Base-by-base conservation (phyloP, 768 basidiomycete species). In the Tephrocybe rancida region DNA sequence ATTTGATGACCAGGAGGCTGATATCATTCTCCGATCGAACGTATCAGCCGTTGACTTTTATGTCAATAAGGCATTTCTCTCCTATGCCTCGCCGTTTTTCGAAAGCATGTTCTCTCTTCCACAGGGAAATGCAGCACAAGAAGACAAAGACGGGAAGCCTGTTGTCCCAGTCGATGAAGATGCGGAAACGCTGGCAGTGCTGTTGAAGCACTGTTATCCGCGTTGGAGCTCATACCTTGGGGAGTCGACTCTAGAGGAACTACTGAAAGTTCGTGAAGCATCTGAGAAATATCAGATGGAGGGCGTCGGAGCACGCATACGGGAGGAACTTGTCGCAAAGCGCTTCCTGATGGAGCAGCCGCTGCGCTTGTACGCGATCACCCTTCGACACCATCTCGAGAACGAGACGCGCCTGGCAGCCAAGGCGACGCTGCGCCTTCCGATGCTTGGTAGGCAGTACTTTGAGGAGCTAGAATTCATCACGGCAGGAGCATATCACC, bases 401-500 rank as follows among this genome's bases (percentile, higher is more conserved):
- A 38, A 45, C 11, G 59, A 63, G 35, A 57, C 58, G 2, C 55
- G 45, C 6, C 21, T 57, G 19, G 65, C 63, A 21, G 64, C 63
- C 18, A 50, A 53, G 35, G 48, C 50, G n/a, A 64, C 57, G 3
- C 44, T 67, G 41, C 52, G 55, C 9, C 37, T 50, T 32, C 63
- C 64, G 1, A 38, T 61, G n/a, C 45, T 61, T 2, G 54, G 54
- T 10, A 35, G 55, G 19, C 24, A 54, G 13, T 72, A 70, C 51
- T 64, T 61, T 14, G 34, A 58, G 1, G 71, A 73, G 55, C 60
- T 74, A 30, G 70, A 68, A 49, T 27, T 59, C 21, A 66, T 73
- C 54, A 61, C 59, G 0, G 72, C 64, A 5, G 68, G 63, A 0
- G 60, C 56, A 25, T 64, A 66, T 49, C 60, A 67, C 50, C 64